A percentile compares a stretch with the other conserved stretches of the same genome.
These are phyloP conservation scores for Beauveria sp. DNA, from an alignment of 2,329 filamentous ascomycete genomes.

Conservation along the genomic window DNA sequence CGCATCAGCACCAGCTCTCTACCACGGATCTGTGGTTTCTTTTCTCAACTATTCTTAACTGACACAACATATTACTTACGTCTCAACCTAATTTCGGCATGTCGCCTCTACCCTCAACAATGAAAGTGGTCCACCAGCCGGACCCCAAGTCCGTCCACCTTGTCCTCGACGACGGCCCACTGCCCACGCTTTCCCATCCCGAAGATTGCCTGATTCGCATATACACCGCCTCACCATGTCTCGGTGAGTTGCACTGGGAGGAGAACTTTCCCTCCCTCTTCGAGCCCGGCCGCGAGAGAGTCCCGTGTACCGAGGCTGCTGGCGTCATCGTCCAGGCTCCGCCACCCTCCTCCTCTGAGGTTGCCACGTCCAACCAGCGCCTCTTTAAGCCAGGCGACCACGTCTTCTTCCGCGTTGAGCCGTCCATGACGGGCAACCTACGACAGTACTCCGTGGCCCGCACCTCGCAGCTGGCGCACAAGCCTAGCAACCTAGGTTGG, in stretches of 20 bases:
- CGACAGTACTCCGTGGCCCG: constrained; percentile 26
- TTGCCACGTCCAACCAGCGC: neutral
- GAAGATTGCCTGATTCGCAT: constrained; percentile 25
- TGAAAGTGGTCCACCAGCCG: constrained; percentile 19
- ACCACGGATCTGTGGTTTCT: no score
- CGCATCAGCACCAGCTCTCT: neutral
- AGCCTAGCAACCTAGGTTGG: constrained; percentile 9
- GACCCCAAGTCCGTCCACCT: constrained; percentile 16
- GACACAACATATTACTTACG: no score
- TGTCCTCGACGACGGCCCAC: constrained; percentile 14
- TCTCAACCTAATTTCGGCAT: neutral
- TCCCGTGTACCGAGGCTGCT: constrained; percentile 31
- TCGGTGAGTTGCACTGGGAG: constrained; percentile 27
- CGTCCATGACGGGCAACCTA: constrained; percentile 21
- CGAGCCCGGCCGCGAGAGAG: constrained; percentile 18
- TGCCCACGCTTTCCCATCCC: constrained; percentile 17
- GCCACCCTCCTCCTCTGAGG: constrained; percentile 13
- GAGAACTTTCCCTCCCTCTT: constrained; percentile 17
- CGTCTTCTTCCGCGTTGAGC: constrained; percentile 25
- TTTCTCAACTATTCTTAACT: no score
- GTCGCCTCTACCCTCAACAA: constrained; percentile 15
- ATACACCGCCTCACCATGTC: constrained; percentile 25
- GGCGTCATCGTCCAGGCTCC: constrained; percentile 28
- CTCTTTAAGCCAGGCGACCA: constrained; percentile 27
- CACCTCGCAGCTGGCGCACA: constrained; percentile 23